Base-by-base conservation (phyloP, 495 filamentous ascomycete species). In the Sordaria brevicollis region DNA sequence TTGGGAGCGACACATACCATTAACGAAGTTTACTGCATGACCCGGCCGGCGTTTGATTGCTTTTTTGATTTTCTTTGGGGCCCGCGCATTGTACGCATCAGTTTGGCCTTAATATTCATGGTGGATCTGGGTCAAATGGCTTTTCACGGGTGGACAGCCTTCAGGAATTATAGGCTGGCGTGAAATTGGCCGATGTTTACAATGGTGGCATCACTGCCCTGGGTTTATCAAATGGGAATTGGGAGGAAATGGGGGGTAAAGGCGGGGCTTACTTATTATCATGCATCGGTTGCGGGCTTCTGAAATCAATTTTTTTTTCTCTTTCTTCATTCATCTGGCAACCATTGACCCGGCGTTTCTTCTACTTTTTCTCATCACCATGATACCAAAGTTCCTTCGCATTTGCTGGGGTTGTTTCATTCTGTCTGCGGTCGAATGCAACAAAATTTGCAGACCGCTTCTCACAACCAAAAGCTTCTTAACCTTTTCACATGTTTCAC, bases 21-120 rank as follows among this genome's bases (percentile, higher is more conserved):
- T 79, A 75, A 83, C 75, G 75, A 79, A 76, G 79, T 73, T 17
- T 68, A 62, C 49, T 78, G 79, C 81, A 83, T 83, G 75, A 81
- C 78, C 57, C 71, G 75, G 77, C 69, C 73, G 79, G 79, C 79
- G 80, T 81, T 82, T 77, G 76, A 75, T 75, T 76, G 76, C 76
- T 78, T 49, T 34, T 67, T 65, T 74, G 21, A 10, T 13, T 35
- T 65, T 66, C 35, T 68, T 54, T 21, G 67, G 19, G 57, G 49
- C 66, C 37, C 8, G 66, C 67, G 66, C 73, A 74, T 74, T 76
- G 75, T 68, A 73, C 69, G 69, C 75, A 76, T 76, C 71, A 75
- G 71, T 70, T 65, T 70, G 73, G 65, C 65, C 49, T 69, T 66
- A 72, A 73, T 70, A 73, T 74, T 69, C 35, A 65, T 36, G 35